These are phyloP conservation scores for Thielaviopsis euricoi DNA, from an alignment of 2,329 filamentous ascomycete genomes.

Conservation along the genomic window DNA sequence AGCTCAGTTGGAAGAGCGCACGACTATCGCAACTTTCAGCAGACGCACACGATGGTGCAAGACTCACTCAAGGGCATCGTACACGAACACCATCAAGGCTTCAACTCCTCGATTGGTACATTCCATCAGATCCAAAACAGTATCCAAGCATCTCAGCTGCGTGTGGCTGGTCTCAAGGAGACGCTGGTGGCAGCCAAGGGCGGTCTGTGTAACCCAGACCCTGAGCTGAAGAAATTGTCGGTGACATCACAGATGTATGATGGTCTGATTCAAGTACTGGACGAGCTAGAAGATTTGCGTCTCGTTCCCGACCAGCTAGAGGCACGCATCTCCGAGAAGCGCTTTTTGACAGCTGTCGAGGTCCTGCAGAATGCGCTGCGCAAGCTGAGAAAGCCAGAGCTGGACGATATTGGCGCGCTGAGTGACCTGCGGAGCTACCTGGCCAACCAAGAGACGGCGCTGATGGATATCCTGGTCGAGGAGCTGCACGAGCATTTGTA, in stretches of 20 bases:
- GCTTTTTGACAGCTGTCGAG: conserved; percentile 83
- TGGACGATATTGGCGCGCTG: conserved; percentile 81
- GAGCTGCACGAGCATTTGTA: conserved; percentile 95
- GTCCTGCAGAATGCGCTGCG: conserved; percentile 75
- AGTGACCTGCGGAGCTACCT: conserved; percentile 76
- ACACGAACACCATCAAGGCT: conserved; percentile 96
- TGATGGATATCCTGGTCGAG: conserved; percentile 93
- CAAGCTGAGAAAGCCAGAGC: conserved; percentile 68
- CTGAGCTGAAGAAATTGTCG: conserved; percentile 80
- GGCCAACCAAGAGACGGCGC: conserved; percentile 74
- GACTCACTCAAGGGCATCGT: conserved; percentile 86
- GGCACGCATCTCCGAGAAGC: conserved; percentile 87
- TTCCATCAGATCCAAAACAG: conserved; percentile 97
- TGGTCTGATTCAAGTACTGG: conserved; percentile 66
- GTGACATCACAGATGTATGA: conserved; percentile 82
- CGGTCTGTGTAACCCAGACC: conserved; percentile 70
- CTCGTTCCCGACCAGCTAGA: conserved; percentile 84
- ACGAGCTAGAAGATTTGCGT: conserved; percentile 74
- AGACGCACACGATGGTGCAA: conserved; percentile 78
- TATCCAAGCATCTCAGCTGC: conserved; percentile 74
- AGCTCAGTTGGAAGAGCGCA: conserved; percentile 86
- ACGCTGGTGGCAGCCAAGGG: conserved; percentile 67
- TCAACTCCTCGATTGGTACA: conserved; percentile 96
- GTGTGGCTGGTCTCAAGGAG: conserved; percentile 67
- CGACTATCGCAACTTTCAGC: conserved; percentile 70